Evolutionary conservation across 169 alveolate species (phyloP).

Genomic region (Eimeria acervulina): DNA sequence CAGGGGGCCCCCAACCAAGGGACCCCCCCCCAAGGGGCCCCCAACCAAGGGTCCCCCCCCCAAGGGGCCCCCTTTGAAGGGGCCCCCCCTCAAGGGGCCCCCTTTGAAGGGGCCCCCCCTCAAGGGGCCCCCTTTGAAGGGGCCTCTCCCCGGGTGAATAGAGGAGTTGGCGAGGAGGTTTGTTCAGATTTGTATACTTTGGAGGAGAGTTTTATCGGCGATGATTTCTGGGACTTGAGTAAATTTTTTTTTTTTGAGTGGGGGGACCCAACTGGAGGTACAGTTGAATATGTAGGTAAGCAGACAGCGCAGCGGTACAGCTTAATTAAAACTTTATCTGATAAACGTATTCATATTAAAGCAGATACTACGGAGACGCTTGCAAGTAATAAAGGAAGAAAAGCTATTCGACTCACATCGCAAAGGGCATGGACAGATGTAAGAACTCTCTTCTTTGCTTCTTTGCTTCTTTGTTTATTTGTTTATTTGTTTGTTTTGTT

Average conservation of each 20-base stretch:
- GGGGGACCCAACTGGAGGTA: slow-evolving; percentile 79
- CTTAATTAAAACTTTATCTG: background rate
- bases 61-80: too few relatives aligned
- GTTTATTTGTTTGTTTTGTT: too few relatives aligned
- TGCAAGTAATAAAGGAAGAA: slow-evolving; percentile 15
- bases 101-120: background rate
- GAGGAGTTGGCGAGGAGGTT: background rate
- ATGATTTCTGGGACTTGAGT: background rate
- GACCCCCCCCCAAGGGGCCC: background rate
- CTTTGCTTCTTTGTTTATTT: background rate
- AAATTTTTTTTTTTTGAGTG: slow-evolving; percentile 45
- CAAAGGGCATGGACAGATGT: slow-evolving; percentile 36
- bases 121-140: background rate
- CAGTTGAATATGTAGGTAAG: slow-evolving; percentile 18
- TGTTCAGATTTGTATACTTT: slow-evolving; percentile 84
- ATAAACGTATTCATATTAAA: background rate
- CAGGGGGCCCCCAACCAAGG: too few relatives aligned
- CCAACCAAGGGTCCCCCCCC: background rate
- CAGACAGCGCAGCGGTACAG: background rate
- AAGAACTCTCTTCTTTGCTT: background rate
- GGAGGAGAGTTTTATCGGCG: slow-evolving; percentile 7
- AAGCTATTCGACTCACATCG: slow-evolving; percentile 56
- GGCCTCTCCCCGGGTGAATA: background rate
- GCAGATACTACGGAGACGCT: slow-evolving; percentile 24
- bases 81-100: background rate